Evolutionary conservation across 306 rosid species (phyloP), one percentile per base, ranked within the genome.

Genomic region (Vicia sativa): DNA sequence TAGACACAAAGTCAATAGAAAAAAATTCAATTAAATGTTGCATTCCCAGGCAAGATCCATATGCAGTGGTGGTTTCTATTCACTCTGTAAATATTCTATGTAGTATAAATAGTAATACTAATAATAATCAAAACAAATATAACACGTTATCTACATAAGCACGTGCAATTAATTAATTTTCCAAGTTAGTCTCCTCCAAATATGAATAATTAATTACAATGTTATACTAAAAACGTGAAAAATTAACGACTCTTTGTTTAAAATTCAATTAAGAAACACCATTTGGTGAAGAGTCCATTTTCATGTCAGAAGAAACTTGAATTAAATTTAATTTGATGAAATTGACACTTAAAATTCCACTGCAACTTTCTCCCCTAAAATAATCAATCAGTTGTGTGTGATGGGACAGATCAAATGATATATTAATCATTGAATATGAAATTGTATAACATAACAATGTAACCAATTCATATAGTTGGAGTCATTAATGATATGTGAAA

Each of bases 271-370:
- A 44, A 35, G 49, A 54, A 76, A 65, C 65, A 62, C 13, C 19
- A 54, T 75, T 75, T 74, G 78, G 78, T 71, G 65, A 28, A 57
- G 46, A 72, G 62, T 48, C 70, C 71, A 63, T 48, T 79, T 62
- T 65, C 62, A 26, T 29, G 62, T 65, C 45, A 70, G 56, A 55
- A 25, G 23, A 65, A 64, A 54, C 48, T 76, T 59, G 7, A 15
- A 75, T 31, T 56, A 26, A 43, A 50, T 56, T 77, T 42, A 70
- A 65, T 16, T 16, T 38, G 48, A 66, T 75, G 75, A 79, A 70
- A 79, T 44, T 70, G 79, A 79, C 78, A 52, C 65, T 26, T 42
- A 4, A 39, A 77, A 72, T 52, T 67, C 74, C n/a, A 11, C 6
- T 7, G 39, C 29, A 21, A 21, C 8, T 52, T 52, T 21, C 7